Evolutionary conservation across 1,139 yeast species (phyloP), one percentile per base, ranked within the genome.

Genomic region (Saccharomyces hybrid): DNA sequence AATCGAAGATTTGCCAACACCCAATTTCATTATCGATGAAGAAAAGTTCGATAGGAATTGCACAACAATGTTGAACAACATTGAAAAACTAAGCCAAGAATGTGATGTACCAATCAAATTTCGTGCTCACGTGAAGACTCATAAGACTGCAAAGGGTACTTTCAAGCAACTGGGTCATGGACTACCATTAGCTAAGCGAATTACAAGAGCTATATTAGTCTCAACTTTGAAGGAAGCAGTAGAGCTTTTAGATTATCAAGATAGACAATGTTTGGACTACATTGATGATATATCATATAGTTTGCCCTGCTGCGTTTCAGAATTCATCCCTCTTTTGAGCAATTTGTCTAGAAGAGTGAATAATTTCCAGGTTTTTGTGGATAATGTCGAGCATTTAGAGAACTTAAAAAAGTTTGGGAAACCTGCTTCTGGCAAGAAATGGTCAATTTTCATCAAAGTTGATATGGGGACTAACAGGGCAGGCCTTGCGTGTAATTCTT

Each of bases 71-170:
- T 68, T 76, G 5, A 57, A 62, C 13, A 70, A 70, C 52, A 71
- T 75, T 0, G 54, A 56, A 13, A 68, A 58, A 32, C 59, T 55
- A 48, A 55, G 53, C 29, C 44, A 32, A 13, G 29, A 52, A 26
- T 51, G 64, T 65, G 56, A 62, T 56, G 42, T 54, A 77, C 5
- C 71, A 66, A 19, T 84, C 80, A 67, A 72, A 26, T 63, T 63
- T 42, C 61, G 91, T 55, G 84, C 88, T 2, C 95, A 86, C 65
- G 81, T 87, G 28, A 87, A 87, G 69, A 87, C 95, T 0, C 91
- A 86, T 67, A 87, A 86, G 64, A 73, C 81, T 4, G 63, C 71
- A 29, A 80, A 78, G 55, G 83, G 80, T 5, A 72, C 80, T 2
- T 60, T 69, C 14, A 64, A 73, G 46, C 81, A 78, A 60, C 60